phyloP scores from a whole-genome alignment of 495 filamentous ascomycete species.

The Opeltia flavorubescens region DNA sequence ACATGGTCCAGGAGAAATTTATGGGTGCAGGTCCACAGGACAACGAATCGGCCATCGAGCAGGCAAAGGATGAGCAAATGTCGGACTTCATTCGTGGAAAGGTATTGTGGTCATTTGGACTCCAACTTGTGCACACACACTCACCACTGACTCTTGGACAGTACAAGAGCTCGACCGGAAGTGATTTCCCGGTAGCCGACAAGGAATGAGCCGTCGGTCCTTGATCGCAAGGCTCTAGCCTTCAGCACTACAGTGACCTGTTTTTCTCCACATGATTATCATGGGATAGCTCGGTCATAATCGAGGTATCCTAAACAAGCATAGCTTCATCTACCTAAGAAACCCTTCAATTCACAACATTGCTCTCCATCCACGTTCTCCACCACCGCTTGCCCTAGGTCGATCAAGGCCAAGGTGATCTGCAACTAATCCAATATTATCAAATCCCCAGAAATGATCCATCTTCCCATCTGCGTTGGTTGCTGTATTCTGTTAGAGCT shows the following conservation, averaged over 20 bases:
- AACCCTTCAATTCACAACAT: conserved; percentile 26
- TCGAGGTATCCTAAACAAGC: too few relatives aligned
- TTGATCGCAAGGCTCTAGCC: background rate
- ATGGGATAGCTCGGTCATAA: too few relatives aligned
- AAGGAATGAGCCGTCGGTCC: conserved; percentile 1
- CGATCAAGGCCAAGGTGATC: conserved; percentile 44
- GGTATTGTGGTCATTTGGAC: background rate
- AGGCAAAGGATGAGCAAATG: conserved; percentile 61
- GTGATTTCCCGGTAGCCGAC: conserved; percentile 9
- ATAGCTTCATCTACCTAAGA: too few relatives aligned
- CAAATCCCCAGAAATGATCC: conserved; percentile 57
- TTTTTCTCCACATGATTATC: too few relatives aligned
- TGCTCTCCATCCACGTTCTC: conserved; percentile 31
- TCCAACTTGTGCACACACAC: background rate
- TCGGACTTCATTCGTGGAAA: conserved; percentile 42
- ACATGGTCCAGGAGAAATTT: conserved; percentile 51
- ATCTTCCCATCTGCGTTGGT: conserved; percentile 42
- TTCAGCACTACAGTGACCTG: background rate
- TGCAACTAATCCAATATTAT: conserved; percentile 51
- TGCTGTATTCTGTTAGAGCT: conserved; percentile 12
- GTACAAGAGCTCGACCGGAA: conserved; percentile 6
- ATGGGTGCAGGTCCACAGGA: conserved; percentile 29
- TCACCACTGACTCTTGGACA: background rate
- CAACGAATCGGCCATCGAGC: conserved; percentile 58
- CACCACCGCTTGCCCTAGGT: conserved; percentile 8